Evolutionary conservation across 2,329 filamentous ascomycete species (phyloP).

Genomic region (Bisporella sp.): DNA sequence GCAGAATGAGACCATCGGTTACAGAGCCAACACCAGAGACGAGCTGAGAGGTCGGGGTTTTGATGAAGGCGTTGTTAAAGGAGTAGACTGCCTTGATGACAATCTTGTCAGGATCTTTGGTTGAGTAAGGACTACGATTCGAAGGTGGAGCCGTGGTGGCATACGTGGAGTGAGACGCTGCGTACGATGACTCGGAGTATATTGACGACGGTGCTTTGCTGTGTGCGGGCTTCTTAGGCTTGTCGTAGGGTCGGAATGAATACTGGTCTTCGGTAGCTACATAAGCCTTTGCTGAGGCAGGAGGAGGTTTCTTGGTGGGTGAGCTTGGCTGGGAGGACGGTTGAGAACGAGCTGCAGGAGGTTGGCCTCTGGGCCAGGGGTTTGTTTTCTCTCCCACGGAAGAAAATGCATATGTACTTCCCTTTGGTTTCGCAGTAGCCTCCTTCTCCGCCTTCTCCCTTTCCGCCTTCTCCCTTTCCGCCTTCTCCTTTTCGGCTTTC

Average conservation of each 20-base stretch:
- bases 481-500: conserved; percentile 45
- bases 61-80: conserved; percentile 83
- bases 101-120: conserved; percentile 91
- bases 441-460: conserved; percentile 29
- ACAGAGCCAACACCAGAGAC: conserved; percentile 78
- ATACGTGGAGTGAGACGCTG: conserved; percentile 75
- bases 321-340: conserved; percentile 28
- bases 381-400: conserved; percentile 63
- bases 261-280: conserved; percentile 57
- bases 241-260: conserved; percentile 74
- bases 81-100: conserved; percentile 88
- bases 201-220: conserved; percentile 63
- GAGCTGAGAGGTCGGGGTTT: conserved; percentile 85
- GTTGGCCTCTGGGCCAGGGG: conserved; percentile 60
- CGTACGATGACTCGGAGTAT: conserved; percentile 81
- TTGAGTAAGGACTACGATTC: conserved; percentile 70
- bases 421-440: conserved; percentile 22
- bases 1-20: conserved; percentile 85
- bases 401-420: conserved; percentile 51
- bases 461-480: conserved; percentile 34
- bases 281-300: conserved; percentile 49
- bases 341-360: conserved; percentile 28
- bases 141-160: conserved; percentile 79
- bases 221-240: conserved; percentile 48
- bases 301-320: conserved; percentile 36